Base-by-base conservation (phyloP, 2,329 filamentous ascomycete species). In the Epichloe bromicola region DNA sequence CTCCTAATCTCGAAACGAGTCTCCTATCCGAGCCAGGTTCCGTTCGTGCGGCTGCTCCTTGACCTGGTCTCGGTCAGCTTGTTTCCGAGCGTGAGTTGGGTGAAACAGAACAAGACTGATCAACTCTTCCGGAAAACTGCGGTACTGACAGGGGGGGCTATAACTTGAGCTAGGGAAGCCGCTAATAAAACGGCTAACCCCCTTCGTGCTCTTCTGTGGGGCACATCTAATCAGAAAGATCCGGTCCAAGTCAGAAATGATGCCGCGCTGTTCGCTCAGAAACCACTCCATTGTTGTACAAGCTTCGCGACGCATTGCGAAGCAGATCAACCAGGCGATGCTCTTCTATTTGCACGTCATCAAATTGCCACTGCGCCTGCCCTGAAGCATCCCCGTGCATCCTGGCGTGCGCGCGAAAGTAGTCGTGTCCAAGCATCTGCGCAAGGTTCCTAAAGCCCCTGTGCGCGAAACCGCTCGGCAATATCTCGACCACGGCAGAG, bases 381-480 rank as follows among this genome's bases (percentile, higher is more conserved):
- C 50, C 45, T 2, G 26, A 43, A 17, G 12, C 45, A n/a, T 48
- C 44, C 12, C 44, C 39, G 17, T 37, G 44, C 45, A 51, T 48
- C 50, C 49, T 23, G n/a, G 61, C 65, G 51, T 71, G 65, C 5
- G 61, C 57, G 33, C 62, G 61, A 46, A 70, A 70, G 57, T 72
- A 72, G 11, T 51, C 56, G 17, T 66, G 58, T 1, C 66, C 65
- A 11, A 60, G 55, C 58, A 72, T 61, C 39, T 57, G 60, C 5
- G 69, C 70, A 2, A 73, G 51, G 56, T 73, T 73, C 23, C 67
- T 62, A 53, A 72, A 74, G 6, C 59, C 60, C 37, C 53, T 50
- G 19, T 56, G 49, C 44, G 53, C 17, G 43, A 57, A 52, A 26
- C 49, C 50, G 2, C 56, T 52, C 3, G 71, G 71, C 34, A 67